phyloP scores from a whole-genome alignment of 768 basidiomycete genomes.

The Tubosaeta sp. region DNA sequence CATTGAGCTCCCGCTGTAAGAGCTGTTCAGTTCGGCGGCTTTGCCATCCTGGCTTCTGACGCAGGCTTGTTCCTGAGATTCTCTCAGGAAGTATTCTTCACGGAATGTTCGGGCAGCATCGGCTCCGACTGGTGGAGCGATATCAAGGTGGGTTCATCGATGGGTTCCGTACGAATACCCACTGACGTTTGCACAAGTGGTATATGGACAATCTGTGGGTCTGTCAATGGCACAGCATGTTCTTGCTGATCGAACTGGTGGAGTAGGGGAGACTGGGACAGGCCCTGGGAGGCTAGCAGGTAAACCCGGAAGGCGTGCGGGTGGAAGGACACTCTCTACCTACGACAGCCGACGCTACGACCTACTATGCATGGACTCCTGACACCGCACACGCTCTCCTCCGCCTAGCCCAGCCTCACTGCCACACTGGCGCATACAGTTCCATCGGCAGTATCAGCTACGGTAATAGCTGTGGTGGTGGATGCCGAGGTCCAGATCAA shows the following conservation, averaged over 20 bases:
- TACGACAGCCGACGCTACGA: too few species aligned
- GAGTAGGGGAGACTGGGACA: too few species aligned
- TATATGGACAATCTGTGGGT: constrained; percentile 63
- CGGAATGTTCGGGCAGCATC: constrained; percentile 62
- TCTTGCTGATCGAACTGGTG: constrained; percentile 24
- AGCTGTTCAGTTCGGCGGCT: constrained; percentile 6
- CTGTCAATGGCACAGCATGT: constrained; percentile 5
- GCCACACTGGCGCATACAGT: constrained; percentile 15
- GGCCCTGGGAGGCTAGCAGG: too few species aligned
- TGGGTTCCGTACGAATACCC: neutral
- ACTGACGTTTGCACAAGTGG: constrained; percentile 39
- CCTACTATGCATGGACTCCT: too few species aligned
- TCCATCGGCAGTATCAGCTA: constrained; percentile 38
- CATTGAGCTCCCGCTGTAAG: constrained; percentile 84
- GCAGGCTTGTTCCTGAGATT: constrained; percentile 44
- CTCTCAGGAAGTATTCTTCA: constrained; percentile 40
- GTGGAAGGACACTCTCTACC: too few species aligned
- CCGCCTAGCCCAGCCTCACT: too few species aligned
- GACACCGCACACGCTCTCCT: too few species aligned
- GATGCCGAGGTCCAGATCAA: constrained; percentile 66
- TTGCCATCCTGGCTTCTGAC: constrained; percentile 4
- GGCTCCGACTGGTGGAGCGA: constrained; percentile 77
- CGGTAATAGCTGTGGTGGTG: constrained; percentile 52
- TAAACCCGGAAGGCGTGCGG: too few species aligned
- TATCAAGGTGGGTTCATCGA: constrained; percentile 50